phyloP scores from a whole-genome alignment of 768 basidiomycete species.

The Hygrophorus pudorinus region DNA sequence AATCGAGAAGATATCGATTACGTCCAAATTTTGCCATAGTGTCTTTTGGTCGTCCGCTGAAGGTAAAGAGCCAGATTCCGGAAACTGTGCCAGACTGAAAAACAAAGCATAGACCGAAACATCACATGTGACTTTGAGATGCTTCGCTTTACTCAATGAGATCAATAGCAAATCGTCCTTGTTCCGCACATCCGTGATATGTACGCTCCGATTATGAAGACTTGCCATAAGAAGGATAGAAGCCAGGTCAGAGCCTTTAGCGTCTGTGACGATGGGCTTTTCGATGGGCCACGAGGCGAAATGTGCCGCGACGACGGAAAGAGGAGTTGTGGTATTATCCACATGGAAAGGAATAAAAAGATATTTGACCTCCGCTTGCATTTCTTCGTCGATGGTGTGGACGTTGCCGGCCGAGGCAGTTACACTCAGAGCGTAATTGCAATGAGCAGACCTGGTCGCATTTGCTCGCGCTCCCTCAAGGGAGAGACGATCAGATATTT shows the following conservation, averaged over 20 bases:
- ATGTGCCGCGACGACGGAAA: constrained; percentile 74
- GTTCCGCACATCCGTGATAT: constrained; percentile 82
- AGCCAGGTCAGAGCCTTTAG: constrained; percentile 84
- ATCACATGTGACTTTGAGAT: constrained; percentile 93
- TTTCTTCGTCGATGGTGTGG: constrained; percentile 56
- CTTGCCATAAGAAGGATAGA: constrained; percentile 92
- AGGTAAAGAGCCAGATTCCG: constrained; percentile 55
- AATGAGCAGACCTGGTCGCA: constrained; percentile 56
- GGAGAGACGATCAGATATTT: constrained; percentile 56
- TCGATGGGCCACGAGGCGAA: constrained; percentile 86
- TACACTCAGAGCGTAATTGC: constrained; percentile 81
- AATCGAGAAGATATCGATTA: constrained; percentile 87
- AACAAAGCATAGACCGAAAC: constrained; percentile 88
- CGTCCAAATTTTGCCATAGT: constrained; percentile 76
- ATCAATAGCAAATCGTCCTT: constrained; percentile 86
- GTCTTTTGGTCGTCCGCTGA: constrained; percentile 66
- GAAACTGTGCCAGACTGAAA: constrained; percentile 72
- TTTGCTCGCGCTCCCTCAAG: constrained; percentile 64
- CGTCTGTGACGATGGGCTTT: constrained; percentile 92
- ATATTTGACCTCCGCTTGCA: constrained; percentile 71
- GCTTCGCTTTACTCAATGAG: constrained; percentile 87
- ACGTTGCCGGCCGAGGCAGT: constrained; percentile 65
- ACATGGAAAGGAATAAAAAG: constrained; percentile 77
- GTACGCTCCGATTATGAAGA: constrained; percentile 79
- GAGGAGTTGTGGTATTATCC: constrained; percentile 35